Evolutionary conservation across 2,329 filamentous ascomycete genomes (phyloP).

Genomic region (Pezicula radicicola): DNA sequence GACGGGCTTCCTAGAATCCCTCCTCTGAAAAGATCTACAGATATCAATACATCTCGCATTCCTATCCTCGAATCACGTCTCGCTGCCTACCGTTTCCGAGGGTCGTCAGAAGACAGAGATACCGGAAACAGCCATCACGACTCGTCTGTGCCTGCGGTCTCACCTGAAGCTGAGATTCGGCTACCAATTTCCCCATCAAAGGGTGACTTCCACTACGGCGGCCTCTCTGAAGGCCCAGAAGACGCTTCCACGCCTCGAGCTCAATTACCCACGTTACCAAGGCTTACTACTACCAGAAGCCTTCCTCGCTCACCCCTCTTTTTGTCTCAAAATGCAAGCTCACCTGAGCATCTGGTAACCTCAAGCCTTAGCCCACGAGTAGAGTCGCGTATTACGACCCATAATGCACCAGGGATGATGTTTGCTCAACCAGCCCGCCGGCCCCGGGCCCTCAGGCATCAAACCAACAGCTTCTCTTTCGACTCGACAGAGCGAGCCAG

Average conservation of each 20-base stretch:
- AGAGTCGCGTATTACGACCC: constrained; percentile 15
- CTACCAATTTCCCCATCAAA: constrained; percentile 10
- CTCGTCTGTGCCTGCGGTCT: constrained; percentile 1
- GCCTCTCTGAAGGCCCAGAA: constrained; percentile 23
- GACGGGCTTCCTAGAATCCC: not conserved
- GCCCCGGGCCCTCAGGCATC: constrained; percentile 26
- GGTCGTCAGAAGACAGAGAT: not conserved
- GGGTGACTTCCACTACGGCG: constrained; percentile 25
- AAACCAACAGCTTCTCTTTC: constrained; percentile 32
- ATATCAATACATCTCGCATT: not conserved
- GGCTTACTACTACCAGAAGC: constrained; percentile 9
- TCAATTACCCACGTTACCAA: constrained; percentile 7
- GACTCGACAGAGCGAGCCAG: constrained; percentile 28
- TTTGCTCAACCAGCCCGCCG: constrained; percentile 27
- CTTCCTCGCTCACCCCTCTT: constrained; percentile 30
- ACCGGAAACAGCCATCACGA: constrained; percentile 2
- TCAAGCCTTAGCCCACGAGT: constrained; percentile 22
- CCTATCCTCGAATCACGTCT: not conserved
- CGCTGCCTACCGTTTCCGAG: not conserved
- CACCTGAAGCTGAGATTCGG: too few species aligned
- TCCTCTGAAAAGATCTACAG: too few species aligned
- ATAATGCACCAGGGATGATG: constrained; percentile 25
- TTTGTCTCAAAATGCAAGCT: constrained; percentile 28
- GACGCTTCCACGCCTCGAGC: constrained; percentile 24
- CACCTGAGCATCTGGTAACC: constrained; percentile 22